A percentile compares a stretch with the other conserved stretches of the same genome.
Evolutionary conservation across 2,329 filamentous ascomycete genomes (phyloP).

Genomic region (Ophiostoma montium): DNA sequence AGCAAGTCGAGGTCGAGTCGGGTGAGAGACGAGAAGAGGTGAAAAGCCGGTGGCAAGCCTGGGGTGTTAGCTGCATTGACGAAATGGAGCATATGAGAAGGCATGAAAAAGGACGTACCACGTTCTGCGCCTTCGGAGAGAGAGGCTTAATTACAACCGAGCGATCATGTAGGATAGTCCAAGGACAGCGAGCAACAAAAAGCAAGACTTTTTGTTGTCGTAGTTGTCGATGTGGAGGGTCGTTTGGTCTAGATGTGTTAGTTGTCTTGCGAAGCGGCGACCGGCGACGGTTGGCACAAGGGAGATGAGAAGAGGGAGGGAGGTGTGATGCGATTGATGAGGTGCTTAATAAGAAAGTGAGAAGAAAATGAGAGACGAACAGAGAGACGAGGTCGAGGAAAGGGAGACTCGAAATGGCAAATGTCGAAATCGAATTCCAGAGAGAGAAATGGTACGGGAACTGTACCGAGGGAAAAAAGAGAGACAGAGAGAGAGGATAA

Average conservation of each 20-base stretch:
- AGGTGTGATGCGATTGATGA: background rate
- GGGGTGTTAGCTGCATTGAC: conserved; percentile 20
- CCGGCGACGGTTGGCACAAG: background rate
- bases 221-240: background rate
- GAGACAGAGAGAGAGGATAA: conserved; percentile 1
- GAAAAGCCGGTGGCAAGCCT: conserved; percentile 26
- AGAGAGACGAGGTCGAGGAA: background rate
- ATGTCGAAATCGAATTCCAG: background rate
- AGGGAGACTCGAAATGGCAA: too few relatives aligned
- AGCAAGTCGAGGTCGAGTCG: conserved; percentile 14
- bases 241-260: too few relatives aligned
- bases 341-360: too few relatives aligned
- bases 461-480: background rate
- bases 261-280: too few relatives aligned
- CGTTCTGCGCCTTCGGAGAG: background rate
- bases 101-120: background rate
- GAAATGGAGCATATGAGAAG: too few relatives aligned
- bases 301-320: background rate
- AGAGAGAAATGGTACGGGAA: background rate
- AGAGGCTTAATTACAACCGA: background rate
- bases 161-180: background rate
- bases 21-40: conserved; percentile 25
- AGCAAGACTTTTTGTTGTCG: background rate
- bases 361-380: background rate
- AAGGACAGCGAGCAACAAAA: conserved; percentile 2